Percentiles rank a stretch among this genome's conserved stretches.
These are phyloP conservation scores for Arachnopeziza araneosa DNA, from an alignment of 2,329 filamentous ascomycete species.

Conservation along the genomic window DNA sequence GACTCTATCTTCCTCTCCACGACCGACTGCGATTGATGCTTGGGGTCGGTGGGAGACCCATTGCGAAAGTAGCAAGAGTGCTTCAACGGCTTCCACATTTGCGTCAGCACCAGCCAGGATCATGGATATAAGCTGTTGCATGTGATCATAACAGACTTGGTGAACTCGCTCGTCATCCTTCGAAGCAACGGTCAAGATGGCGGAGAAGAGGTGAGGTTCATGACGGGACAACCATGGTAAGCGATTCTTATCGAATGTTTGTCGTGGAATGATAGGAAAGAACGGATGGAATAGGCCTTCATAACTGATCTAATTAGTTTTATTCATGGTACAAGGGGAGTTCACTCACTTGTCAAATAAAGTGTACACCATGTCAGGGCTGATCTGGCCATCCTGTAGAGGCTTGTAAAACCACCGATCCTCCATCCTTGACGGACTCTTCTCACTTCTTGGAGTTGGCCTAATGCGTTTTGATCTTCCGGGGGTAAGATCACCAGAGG, in stretches of 20 bases:
- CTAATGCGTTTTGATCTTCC: constrained; percentile 10
- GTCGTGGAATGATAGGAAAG: constrained; percentile 60
- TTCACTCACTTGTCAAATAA: constrained; percentile 23
- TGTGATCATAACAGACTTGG: constrained; percentile 61
- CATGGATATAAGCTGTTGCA: constrained; percentile 62
- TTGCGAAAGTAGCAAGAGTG: constrained; percentile 63
- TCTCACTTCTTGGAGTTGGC: constrained; percentile 3
- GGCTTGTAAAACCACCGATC: constrained; percentile 25
- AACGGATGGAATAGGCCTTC: constrained; percentile 55
- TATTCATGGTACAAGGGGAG: neutral
- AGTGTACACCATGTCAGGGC: constrained; percentile 22
- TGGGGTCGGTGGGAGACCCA: constrained; percentile 45
- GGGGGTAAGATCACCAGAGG: constrained; percentile 15
- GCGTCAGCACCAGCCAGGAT: constrained; percentile 62
- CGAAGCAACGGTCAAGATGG: constrained; percentile 64
- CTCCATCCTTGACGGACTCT: constrained; percentile 15
- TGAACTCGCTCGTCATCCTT: constrained; percentile 63
- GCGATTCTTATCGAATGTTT: constrained; percentile 45
- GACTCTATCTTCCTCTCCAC: constrained; percentile 68
- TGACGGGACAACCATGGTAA: constrained; percentile 44
- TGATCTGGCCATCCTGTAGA: constrained; percentile 23
- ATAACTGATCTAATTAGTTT: constrained; percentile 16
- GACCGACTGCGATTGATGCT: constrained; percentile 44
- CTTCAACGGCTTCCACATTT: constrained; percentile 66
- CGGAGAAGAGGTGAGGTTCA: constrained; percentile 63